Evolutionary conservation across 441 rosid species (phyloP).

Genomic region (Pelargonium hybrid): DNA sequence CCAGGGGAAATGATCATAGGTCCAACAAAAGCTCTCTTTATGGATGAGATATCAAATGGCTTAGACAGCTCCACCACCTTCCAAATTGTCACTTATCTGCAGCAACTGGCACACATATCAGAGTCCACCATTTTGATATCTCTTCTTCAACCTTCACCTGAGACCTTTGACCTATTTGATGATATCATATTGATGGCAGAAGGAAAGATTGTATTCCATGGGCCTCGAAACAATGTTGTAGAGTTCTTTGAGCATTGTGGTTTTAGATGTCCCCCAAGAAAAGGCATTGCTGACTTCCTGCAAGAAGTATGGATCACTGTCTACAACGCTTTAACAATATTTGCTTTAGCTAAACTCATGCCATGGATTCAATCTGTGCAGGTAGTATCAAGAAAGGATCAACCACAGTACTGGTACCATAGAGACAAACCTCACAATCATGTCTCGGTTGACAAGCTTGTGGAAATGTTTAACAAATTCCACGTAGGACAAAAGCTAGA

Average conservation of each 20-base stretch:
- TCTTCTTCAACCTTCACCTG: constrained; percentile 37
- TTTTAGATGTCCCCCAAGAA: constrained; percentile 31
- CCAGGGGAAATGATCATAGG: constrained; percentile 35
- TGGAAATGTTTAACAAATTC: constrained; percentile 26
- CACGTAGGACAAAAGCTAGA: constrained; percentile 22
- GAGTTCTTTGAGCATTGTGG: constrained; percentile 33
- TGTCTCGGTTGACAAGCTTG: constrained; percentile 32
- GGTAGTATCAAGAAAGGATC: constrained; percentile 50
- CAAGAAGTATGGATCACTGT: constrained; percentile 26
- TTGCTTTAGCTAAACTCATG: not conserved
- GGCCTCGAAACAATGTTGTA: constrained; percentile 23
- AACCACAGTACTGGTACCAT: constrained; percentile 37
- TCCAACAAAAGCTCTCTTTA: constrained; percentile 31
- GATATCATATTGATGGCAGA: constrained; percentile 33
- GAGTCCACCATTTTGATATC: constrained; percentile 32
- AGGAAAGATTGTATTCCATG: constrained; percentile 34
- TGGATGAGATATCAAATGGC: constrained; percentile 43
- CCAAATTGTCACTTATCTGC: constrained; percentile 30
- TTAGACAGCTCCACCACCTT: constrained; percentile 37
- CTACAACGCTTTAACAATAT: not conserved
- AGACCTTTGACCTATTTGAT: constrained; percentile 34
- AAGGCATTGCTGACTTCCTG: constrained; percentile 39
- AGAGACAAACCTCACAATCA: constrained; percentile 22
- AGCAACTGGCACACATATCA: constrained; percentile 29
- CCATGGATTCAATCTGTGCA: constrained; percentile 10